Conservation (phyloP, 2,329 filamentous ascomycete genomes). For the Microdochium trichocladiopsis region DNA sequence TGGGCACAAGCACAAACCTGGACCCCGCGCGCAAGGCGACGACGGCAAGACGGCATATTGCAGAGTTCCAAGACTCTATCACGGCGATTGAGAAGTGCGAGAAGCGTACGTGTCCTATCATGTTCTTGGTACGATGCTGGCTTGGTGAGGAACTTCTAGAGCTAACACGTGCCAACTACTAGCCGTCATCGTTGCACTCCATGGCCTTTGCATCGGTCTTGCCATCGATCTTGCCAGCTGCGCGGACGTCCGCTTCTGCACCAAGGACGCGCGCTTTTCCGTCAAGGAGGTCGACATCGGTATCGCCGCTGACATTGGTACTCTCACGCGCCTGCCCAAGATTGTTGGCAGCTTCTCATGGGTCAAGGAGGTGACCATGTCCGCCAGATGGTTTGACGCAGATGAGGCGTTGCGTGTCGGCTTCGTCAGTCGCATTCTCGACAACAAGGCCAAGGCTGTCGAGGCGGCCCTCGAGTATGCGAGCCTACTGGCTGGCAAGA, state of each 20-base stretch:
- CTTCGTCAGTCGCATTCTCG: constrained; percentile 60
- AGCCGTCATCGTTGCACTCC: constrained; percentile 77
- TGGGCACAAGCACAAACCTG: constrained; percentile 20
- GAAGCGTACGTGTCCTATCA: constrained; percentile 55
- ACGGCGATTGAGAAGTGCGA: constrained; percentile 75
- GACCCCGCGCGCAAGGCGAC: constrained; percentile 62
- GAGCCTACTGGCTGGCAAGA: constrained; percentile 65
- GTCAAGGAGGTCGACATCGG: constrained; percentile 83
- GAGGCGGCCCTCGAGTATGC: constrained; percentile 17
- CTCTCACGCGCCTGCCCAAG: constrained; percentile 66
- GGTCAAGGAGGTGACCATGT: constrained; percentile 73
- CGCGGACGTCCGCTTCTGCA: constrained; percentile 63
- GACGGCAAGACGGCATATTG: constrained; percentile 58
- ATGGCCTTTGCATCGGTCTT: constrained; percentile 71
- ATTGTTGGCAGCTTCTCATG: constrained; percentile 63
- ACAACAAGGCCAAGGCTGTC: constrained; percentile 26
- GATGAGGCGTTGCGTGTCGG: constrained; percentile 65
- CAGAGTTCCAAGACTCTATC: constrained; percentile 76
- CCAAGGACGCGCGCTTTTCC: constrained; percentile 52
- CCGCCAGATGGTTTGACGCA: constrained; percentile 61
- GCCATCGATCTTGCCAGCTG: constrained; percentile 68
- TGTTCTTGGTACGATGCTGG: neutral
- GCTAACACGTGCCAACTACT: neutral
- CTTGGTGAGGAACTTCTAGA: neutral
- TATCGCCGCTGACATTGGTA: constrained; percentile 72